These are phyloP conservation scores for Fusarium transvaalense DNA, from an alignment of 2,329 filamentous ascomycete species.

Conservation along the genomic window DNA sequence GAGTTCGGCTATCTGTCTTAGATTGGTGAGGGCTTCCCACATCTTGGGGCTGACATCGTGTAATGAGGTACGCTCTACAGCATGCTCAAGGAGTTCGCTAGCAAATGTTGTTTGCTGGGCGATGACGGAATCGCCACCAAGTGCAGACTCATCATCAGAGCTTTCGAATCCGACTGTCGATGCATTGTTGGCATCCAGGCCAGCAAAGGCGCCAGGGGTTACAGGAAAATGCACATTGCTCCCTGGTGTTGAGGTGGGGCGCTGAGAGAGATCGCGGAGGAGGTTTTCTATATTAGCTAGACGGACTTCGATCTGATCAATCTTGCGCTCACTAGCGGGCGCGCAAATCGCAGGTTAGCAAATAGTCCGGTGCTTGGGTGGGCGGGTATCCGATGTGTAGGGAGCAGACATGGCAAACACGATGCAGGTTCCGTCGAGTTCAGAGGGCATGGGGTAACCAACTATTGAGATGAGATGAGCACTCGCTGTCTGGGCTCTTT, in stretches of 20 bases:
- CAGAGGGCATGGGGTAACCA: slow-evolving; percentile 46
- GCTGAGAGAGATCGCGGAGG: slow-evolving; percentile 55
- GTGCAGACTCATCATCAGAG: slow-evolving; percentile 57
- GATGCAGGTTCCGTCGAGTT: slow-evolving; percentile 1
- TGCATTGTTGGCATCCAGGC: slow-evolving; percentile 40
- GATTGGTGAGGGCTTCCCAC: slow-evolving; percentile 63
- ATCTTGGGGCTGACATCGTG: slow-evolving; percentile 63
- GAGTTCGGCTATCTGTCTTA: slow-evolving; percentile 66
- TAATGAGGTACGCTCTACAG: slow-evolving; percentile 63
- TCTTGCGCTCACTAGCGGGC: slow-evolving; percentile 64
- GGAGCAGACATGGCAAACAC: not conserved
- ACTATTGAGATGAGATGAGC: slow-evolving; percentile 72
- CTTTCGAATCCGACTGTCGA: slow-evolving; percentile 55
- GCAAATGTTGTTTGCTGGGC: slow-evolving; percentile 66
- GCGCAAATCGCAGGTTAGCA: slow-evolving; percentile 15
- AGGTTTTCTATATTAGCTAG: slow-evolving; percentile 61
- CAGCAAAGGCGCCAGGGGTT: slow-evolving; percentile 44
- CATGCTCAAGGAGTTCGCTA: slow-evolving; percentile 66
- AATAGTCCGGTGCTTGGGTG: slow-evolving; percentile 1
- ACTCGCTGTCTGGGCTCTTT: slow-evolving; percentile 68
- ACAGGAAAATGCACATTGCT: slow-evolving; percentile 42
- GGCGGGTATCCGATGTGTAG: not conserved
- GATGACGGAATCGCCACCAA: slow-evolving; percentile 63
- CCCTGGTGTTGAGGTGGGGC: slow-evolving; percentile 40
- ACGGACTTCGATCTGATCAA: slow-evolving; percentile 61